phyloP scores from a whole-genome alignment of 148 eudicot species.

The Limonium bicolor region DNA sequence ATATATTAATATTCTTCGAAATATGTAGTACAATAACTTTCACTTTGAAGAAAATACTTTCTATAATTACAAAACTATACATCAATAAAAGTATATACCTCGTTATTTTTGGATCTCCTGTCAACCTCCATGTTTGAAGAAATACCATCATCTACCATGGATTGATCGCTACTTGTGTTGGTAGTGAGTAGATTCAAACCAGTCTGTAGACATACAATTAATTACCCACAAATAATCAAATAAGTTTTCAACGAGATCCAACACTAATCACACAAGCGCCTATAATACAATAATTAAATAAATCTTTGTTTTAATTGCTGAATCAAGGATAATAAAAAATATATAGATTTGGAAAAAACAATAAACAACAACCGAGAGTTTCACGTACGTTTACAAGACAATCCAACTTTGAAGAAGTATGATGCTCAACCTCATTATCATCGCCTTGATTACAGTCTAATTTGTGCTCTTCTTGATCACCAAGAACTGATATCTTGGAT shows the following conservation, averaged over 20 bases:
- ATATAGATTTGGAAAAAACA: background rate
- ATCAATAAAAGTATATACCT: too few species aligned
- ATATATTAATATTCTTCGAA: too few species aligned
- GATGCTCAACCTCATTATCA: background rate
- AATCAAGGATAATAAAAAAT: background rate
- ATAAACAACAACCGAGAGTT: background rate
- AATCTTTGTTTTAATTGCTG: background rate
- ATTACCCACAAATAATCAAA: background rate
- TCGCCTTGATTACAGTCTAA: background rate
- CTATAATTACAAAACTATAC: too few species aligned
- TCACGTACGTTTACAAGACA: slow-evolving; percentile 18
- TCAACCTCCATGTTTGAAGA: slow-evolving; percentile 27
- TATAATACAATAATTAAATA: too few species aligned
- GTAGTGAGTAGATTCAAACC: slow-evolving; percentile 37
- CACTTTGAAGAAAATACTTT: too few species aligned
- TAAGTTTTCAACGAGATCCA: too few species aligned
- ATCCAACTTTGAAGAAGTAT: slow-evolving; percentile 5
- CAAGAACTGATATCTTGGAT: background rate
- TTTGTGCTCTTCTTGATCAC: background rate
- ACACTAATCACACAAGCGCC: too few species aligned
- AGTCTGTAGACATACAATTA: slow-evolving; percentile 18
- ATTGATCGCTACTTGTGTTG: slow-evolving; percentile 41
- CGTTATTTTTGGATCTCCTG: slow-evolving; percentile 19
- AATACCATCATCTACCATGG: slow-evolving; percentile 33
- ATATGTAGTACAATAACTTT: too few species aligned